Base-by-base conservation (phyloP, 106 monocot genomes). In the Phalaenopsis equestris region DNA sequence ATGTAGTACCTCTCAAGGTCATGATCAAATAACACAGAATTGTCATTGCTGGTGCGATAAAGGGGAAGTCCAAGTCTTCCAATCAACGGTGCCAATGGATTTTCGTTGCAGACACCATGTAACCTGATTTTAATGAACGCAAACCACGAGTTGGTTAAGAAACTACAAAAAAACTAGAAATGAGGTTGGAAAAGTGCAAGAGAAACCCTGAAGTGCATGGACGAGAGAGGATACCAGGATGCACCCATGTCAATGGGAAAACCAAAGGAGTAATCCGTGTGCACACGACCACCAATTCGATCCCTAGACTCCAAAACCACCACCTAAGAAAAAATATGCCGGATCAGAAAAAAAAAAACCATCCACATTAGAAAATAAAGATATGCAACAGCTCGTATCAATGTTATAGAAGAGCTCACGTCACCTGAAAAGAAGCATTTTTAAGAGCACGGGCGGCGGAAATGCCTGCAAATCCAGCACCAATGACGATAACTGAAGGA, bases 211-310 rank as follows among this genome's bases (percentile, higher is more conserved):
- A 65, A 65, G 64, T 65, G 64, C 12, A 41, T 7, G 9, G 8
- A 14, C 12, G 11, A 38, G 23, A 21, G 80, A 56, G 5, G 49
- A 77, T 77, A 92, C 94, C 95, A 94, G 10, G 94, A 92, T 79
- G 94, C 94, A 77, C 94, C 94, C 85, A 94, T 82, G 77, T 94
- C 94, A 36, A 94, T 85, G 14, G 94, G 94, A 79, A 94, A 94
- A 30, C 94, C 94, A 84, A 94, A 94, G 43, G 92, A 92, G 65
- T 85, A 87, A 75, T 94, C 91, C 42, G 94, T 94, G 73, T 78
- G 84, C 68, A 90, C 85, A 83, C 94, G 86, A 41, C 94, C 94
- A 72, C 94, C 94, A 80, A 94, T 87, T 79, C 94, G 86, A 30
- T 94, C 90, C 41, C 90, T 86, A 78, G 94, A 92, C 80, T 94